Conservation (phyloP, 2,329 filamentous ascomycete species). For the Pyrenophora seminiperda region DNA sequence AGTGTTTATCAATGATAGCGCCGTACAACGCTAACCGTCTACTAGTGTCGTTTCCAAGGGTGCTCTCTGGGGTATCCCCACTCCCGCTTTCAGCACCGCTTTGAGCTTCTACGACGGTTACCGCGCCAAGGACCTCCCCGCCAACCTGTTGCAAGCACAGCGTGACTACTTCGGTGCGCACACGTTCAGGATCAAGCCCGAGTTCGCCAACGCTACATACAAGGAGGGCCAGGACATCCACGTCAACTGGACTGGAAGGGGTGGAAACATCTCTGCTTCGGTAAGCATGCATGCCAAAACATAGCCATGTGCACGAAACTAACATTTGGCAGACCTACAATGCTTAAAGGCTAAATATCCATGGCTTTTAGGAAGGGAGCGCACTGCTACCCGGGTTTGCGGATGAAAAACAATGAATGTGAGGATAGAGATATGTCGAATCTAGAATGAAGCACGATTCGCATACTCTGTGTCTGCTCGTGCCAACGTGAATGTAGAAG, state of each 20-base stretch:
- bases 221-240: constrained; percentile 86
- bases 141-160: constrained; percentile 98
- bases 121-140: constrained; percentile 93
- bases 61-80: constrained; percentile 92
- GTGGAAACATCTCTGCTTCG: constrained; percentile 94
- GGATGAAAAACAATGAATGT: constrained; percentile 15
- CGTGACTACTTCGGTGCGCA: constrained; percentile 94
- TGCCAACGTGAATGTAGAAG: background rate
- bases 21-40: constrained; percentile 57
- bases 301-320: background rate
- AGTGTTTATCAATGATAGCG: constrained; percentile 11
- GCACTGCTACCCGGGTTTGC: constrained; percentile 12
- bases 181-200: constrained; percentile 61
- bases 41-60: constrained; percentile 78
- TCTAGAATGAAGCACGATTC: constrained; percentile 33
- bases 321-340: constrained; percentile 70
- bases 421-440: constrained; percentile 25
- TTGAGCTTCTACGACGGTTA: constrained; percentile 99
- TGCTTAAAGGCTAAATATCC: constrained; percentile 64
- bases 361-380: constrained; percentile 22
- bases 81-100: constrained; percentile 94
- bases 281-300: constrained; percentile 7
- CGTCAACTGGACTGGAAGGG: constrained; percentile 99
- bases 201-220: constrained; percentile 70
- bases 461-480: constrained; percentile 4